Base-by-base conservation (phyloP, 148 eudicot genomes). In the Tetragonia tetragonoides region DNA sequence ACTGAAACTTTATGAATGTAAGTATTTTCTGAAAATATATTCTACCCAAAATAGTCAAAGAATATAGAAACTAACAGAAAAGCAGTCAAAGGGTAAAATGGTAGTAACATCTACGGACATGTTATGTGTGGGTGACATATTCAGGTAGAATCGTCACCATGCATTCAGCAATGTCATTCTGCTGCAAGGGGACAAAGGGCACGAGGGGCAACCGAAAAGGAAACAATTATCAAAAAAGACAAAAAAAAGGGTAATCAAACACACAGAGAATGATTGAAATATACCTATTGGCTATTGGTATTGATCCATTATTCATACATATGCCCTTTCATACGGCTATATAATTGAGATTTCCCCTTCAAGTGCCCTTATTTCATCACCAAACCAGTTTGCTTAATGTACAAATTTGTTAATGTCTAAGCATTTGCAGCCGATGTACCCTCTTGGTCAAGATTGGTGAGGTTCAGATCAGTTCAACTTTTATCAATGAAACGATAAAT, bases 151-250 rank as follows among this genome's bases (percentile, higher is more conserved):
- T 40, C 7, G 20, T 68, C 14, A n/a, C 47, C 47, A 67, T n/a
- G n/a, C n/a, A n/a, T 37, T 67, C 34, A 28, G 34, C 34, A 28
- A 28, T 28, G 34, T 67, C 54, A 46, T n/a, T n/a, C 54, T 67
- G 41, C 70, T 47, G 3, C 17, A 38, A 17, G n/a, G 34, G 57
- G 73, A 59, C 20, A 70, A 56, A 70, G 6, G 73, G 49, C 73
- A 70, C 46, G 49, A 47, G n/a, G 6, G 16, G 73, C 39, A 46
- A 70, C 6, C 5, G 5, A 6, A 70, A 21, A 70, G 12, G 16
- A 21, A 23, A 42, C 38, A 47, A 47, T 49, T 17, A 70, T 70
- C 38, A 70, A 14, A 70, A 49, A 70, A 59, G 73, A 70, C 73
- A 47, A 47, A 70, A 70, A 70, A n/a, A 10, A 5, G 24, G 21